A percentile compares a stretch with the other conserved stretches of the same genome.
Conservation (phyloP, 352 stramenopile species). For the Phytophthora pseudosyringae region DNA sequence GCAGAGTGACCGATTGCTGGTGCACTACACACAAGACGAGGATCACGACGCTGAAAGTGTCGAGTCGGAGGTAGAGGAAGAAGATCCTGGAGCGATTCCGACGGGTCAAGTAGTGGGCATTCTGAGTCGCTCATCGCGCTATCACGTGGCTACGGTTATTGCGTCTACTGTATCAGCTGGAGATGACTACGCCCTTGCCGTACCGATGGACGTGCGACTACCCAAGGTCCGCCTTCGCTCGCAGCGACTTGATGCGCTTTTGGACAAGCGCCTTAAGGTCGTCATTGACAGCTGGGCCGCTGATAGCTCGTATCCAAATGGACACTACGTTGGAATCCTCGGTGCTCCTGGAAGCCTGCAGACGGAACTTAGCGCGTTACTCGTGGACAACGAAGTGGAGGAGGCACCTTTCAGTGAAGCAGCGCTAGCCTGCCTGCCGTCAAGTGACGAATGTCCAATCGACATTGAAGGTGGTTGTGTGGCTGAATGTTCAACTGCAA, state of each 20-base stretch:
- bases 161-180: constrained; percentile 60
- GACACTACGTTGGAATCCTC: constrained; percentile 83
- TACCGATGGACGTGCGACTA: constrained; percentile 84
- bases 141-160: constrained; percentile 78
- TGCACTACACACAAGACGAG: constrained; percentile 78
- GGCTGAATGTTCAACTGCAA: constrained; percentile 79
- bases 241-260: constrained; percentile 71
- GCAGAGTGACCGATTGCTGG: constrained; percentile 65
- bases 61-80: constrained; percentile 4
- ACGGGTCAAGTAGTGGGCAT: constrained; percentile 88
- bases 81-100: constrained; percentile 51
- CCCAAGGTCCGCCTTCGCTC: constrained; percentile 85
- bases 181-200: constrained; percentile 78
- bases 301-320: constrained; percentile 81
- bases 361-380: constrained; percentile 83
- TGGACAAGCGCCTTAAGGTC: constrained; percentile 85
- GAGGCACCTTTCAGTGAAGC: constrained; percentile 87
- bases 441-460: constrained; percentile 46
- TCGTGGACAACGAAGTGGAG: constrained; percentile 85
- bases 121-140: constrained; percentile 69
- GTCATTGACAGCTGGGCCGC: constrained; percentile 81
- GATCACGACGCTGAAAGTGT: constrained; percentile 32
- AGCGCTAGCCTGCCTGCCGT: constrained; percentile 83
- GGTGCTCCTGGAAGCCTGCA: constrained; percentile 63
- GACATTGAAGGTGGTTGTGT: constrained; percentile 72